Conservation (phyloP, 1,284 basidiomycete genomes). For the Xanthoconium separans region DNA sequence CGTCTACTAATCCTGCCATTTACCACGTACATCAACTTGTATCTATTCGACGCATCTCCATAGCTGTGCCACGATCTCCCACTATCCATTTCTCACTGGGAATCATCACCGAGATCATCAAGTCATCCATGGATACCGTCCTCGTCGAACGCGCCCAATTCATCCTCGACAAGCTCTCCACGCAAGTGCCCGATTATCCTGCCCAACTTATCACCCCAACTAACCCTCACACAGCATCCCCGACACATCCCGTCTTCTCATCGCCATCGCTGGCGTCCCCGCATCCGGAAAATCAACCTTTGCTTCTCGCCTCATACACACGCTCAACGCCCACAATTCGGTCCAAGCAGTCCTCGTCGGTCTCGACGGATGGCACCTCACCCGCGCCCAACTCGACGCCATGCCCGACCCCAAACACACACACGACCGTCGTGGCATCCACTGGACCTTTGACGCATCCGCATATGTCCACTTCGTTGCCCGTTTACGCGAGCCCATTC, state of each 20-base stretch:
- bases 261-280: conserved; percentile 79
- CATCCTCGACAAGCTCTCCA: conserved; percentile 29
- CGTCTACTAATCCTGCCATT: too few relatives aligned
- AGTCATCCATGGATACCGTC: conserved; percentile 35
- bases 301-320: conserved; percentile 51
- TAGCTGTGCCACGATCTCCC: too few relatives aligned
- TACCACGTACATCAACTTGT: too few relatives aligned
- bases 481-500: conserved; percentile 6
- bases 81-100: too few relatives aligned
- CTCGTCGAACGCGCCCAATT: conserved; percentile 33
- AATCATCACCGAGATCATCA: too few relatives aligned
- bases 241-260: conserved; percentile 52
- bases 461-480: conserved; percentile 67
- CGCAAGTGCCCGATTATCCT: conserved; percentile 7
- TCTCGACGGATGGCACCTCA: conserved; percentile 85
- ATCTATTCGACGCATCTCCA: too few relatives aligned
- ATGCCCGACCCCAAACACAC: conserved; percentile 73
- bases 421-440: conserved; percentile 66
- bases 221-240: conserved; percentile 8
- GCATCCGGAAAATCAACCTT: conserved; percentile 84
- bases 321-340: conserved; percentile 23
- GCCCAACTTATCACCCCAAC: too few relatives aligned
- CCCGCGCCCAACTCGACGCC: conserved; percentile 63
- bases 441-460: conserved; percentile 70
- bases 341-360: conserved; percentile 58